phyloP scores from a whole-genome alignment of 192 early-diverging fungal species.

The Gryganskiella cystojenkinii region DNA sequence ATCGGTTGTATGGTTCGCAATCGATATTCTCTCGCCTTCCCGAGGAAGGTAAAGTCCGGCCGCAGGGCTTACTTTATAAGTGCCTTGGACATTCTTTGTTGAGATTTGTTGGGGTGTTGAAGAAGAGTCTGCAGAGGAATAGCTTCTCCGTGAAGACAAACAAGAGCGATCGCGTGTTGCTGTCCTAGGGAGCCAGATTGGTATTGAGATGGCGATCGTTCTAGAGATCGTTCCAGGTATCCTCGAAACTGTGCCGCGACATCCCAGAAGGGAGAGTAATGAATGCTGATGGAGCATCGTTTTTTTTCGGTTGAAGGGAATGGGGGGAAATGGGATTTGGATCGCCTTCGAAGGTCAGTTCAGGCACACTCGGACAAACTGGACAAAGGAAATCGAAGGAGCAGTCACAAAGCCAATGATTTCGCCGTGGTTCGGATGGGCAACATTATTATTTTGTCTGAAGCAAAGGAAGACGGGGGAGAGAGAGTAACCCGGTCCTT shows the following conservation, averaged over 20 bases:
- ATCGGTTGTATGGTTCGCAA: too few species aligned
- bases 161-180: too few species aligned
- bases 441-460: too few species aligned
- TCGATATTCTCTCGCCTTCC: too few species aligned
- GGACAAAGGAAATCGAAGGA: too few species aligned
- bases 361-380: too few species aligned
- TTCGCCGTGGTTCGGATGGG: too few species aligned
- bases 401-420: too few species aligned
- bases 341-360: too few species aligned
- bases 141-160: not conserved
- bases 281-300: constrained; percentile 7
- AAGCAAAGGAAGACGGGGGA: too few species aligned
- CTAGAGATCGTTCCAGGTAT: not conserved
- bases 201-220: not conserved
- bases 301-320: not conserved
- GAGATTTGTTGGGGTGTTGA: not conserved
- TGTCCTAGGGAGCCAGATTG: not conserved
- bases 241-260: not conserved
- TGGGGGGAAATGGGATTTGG: not conserved
- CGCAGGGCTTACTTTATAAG: constrained; percentile 9
- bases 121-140: constrained; percentile 11
- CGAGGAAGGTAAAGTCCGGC: too few species aligned
- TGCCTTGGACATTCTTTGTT: constrained; percentile 33
- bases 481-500: too few species aligned
- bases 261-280: constrained; percentile 1